A percentile compares a stretch with the other conserved stretches of the same genome.
These are phyloP conservation scores for Candida freyschussii DNA, from an alignment of 1,139 yeast genomes.

Conservation along the genomic window DNA sequence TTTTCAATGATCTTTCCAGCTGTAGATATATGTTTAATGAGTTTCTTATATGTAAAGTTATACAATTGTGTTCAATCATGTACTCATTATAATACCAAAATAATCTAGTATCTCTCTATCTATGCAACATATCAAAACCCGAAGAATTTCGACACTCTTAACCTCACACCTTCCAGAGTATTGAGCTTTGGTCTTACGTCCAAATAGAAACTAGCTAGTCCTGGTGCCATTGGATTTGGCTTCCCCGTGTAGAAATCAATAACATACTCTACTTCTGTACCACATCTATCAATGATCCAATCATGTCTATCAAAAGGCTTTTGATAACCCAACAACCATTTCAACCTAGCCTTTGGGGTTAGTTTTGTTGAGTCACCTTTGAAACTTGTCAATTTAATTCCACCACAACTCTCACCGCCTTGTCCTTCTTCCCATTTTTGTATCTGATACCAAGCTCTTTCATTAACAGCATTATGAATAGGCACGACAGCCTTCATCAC, in stretches of 20 bases:
- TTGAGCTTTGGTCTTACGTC: constrained; percentile 93
- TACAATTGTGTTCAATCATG: no score
- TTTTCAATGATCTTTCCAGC: no score
- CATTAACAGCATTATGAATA: constrained; percentile 90
- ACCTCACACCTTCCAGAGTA: constrained; percentile 68
- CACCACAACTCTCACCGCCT: constrained; percentile 72
- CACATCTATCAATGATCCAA: constrained; percentile 90
- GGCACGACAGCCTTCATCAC: constrained; percentile 94
- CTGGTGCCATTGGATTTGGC: constrained; percentile 40
- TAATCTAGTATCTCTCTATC: constrained; percentile 1
- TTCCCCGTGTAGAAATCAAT: constrained; percentile 84
- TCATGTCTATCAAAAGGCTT: constrained; percentile 96
- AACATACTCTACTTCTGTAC: constrained; percentile 77
- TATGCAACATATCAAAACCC: constrained; percentile 35
- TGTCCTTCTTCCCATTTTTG: constrained; percentile 71
- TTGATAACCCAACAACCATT: constrained; percentile 57
- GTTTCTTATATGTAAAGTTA: no score
- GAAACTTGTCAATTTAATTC: constrained; percentile 77
- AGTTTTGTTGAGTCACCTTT: constrained; percentile 81
- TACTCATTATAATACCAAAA: constrained; percentile 1
- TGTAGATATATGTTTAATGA: no score
- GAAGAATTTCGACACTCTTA: constrained; percentile 57
- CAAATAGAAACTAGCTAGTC: constrained; percentile 60
- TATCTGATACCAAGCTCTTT: constrained; percentile 86
- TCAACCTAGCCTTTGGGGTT: constrained; percentile 84